Evolutionary conservation across 2,329 filamentous ascomycete species (phyloP).

Genomic region (Hortaea werneckii): DNA sequence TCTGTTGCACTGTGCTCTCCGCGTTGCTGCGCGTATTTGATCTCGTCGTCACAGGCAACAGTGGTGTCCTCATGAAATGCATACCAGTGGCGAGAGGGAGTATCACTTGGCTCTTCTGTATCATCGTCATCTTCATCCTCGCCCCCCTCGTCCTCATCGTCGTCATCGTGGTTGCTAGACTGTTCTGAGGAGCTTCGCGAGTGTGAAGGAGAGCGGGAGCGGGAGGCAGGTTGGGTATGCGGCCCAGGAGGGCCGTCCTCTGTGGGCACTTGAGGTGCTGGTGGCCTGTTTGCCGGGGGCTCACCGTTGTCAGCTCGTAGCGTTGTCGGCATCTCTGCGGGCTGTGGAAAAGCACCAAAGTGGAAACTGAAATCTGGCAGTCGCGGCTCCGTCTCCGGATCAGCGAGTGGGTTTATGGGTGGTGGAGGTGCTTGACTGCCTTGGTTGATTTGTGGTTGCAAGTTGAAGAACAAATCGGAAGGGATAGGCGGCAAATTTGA

Average conservation of each 20-base stretch:
- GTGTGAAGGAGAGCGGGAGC: slow-evolving; percentile 1
- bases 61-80: slow-evolving; percentile 48
- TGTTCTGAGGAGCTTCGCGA: slow-evolving; percentile 1
- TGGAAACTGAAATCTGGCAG: too few relatives aligned
- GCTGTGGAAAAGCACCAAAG: too few relatives aligned
- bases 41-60: slow-evolving; percentile 45
- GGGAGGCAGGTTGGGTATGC: too few relatives aligned
- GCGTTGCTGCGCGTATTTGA: slow-evolving; percentile 45
- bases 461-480: background rate
- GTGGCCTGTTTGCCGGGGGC: too few relatives aligned
- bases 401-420: too few relatives aligned
- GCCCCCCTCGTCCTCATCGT: background rate
- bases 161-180: background rate
- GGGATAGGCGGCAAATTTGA: slow-evolving; percentile 1
- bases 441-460: background rate
- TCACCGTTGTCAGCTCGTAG: too few relatives aligned
- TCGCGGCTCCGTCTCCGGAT: too few relatives aligned
- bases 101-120: slow-evolving; percentile 22
- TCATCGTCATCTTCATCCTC: slow-evolving; percentile 12
- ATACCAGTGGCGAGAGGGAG: slow-evolving; percentile 12
- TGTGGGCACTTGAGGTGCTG: too few relatives aligned
- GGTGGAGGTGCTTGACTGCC: too few relatives aligned
- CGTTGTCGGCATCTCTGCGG: too few relatives aligned
- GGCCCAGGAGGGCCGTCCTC: too few relatives aligned
- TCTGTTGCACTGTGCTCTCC: slow-evolving; percentile 43